phyloP scores from a whole-genome alignment of 2,329 filamentous ascomycete species.

The Alternaria dauci region DNA sequence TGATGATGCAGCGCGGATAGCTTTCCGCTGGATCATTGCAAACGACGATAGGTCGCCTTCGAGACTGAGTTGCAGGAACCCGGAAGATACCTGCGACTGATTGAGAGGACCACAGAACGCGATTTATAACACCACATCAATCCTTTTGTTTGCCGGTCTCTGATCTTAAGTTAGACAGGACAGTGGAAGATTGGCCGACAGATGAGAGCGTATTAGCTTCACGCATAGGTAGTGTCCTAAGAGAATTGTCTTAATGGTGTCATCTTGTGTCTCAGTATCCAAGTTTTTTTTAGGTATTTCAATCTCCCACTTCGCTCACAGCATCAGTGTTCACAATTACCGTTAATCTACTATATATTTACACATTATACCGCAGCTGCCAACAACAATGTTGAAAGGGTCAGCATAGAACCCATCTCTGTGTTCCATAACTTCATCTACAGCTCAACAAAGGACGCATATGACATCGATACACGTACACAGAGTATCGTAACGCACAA shows the following conservation, averaged over 20 bases:
- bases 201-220: background rate
- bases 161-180: background rate
- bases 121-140: background rate
- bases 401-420: background rate
- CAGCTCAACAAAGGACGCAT: background rate
- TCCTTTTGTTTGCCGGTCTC: background rate
- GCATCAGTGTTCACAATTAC: background rate
- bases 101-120: background rate
- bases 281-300: background rate
- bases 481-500: background rate
- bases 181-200: background rate
- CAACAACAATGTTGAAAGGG: background rate
- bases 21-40: constrained; percentile 15
- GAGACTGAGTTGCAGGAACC: background rate
- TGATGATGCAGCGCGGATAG: constrained; percentile 14
- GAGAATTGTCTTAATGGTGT: background rate
- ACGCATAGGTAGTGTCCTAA: background rate
- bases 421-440: background rate
- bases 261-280: background rate
- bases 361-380: background rate
- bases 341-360: background rate
- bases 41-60: background rate
- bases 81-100: background rate
- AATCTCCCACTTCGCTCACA: background rate
- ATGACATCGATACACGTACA: background rate